phyloP scores from a whole-genome alignment of 345 rosid genomes.

The Xanthoceras sorbifolium region DNA sequence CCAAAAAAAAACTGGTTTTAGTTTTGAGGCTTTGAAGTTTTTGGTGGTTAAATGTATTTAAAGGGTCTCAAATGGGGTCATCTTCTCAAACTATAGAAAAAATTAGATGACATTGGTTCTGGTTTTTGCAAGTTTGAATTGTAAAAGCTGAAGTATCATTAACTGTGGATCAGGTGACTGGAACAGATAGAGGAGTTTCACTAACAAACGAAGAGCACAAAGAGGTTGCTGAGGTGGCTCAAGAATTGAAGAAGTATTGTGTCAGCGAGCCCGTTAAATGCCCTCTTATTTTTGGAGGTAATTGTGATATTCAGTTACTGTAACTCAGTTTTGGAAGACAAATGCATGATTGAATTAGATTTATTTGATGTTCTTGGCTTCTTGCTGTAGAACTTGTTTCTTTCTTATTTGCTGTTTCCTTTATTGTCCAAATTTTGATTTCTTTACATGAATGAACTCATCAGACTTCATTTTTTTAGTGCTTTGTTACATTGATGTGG shows the following conservation, averaged over 20 bases:
- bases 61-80: no score
- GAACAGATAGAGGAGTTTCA: constrained; percentile 77
- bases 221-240: constrained; percentile 65
- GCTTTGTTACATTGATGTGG: not conserved
- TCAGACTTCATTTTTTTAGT: not conserved
- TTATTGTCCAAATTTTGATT: no score
- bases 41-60: no score
- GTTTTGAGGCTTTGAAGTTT: not conserved
- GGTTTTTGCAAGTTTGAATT: not conserved
- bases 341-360: not conserved
- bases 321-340: not conserved
- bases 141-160: not conserved
- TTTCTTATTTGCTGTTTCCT: no score
- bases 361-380: no score
- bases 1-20: constrained; percentile 5
- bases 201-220: constrained; percentile 60
- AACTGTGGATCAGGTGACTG: constrained; percentile 50
- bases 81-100: not conserved
- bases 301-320: not conserved
- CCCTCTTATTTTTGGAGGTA: constrained; percentile 94
- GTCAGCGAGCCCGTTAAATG: constrained; percentile 76
- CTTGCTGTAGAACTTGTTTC: no score
- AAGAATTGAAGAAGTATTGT: constrained; percentile 70
- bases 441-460: no score
- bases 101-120: not conserved